phyloP scores from a whole-genome alignment of 2,329 filamentous ascomycete species.

The Calonectria ilicicola region DNA sequence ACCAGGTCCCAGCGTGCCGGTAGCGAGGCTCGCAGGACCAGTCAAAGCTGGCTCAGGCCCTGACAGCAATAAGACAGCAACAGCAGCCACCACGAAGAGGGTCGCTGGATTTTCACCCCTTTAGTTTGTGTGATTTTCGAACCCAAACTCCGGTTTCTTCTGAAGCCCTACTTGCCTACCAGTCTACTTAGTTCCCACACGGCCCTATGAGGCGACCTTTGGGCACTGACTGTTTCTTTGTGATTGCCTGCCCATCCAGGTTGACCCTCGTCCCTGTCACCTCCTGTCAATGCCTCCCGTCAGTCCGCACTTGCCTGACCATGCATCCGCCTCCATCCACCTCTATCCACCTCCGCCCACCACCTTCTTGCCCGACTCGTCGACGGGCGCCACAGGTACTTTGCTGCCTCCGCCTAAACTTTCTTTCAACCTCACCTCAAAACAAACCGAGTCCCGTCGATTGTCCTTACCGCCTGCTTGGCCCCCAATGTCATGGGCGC shows the following conservation, averaged over 20 bases:
- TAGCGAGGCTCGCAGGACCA: slow-evolving; percentile 36
- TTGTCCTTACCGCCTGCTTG: not conserved
- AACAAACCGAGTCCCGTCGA: not conserved
- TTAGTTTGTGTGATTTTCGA: not conserved
- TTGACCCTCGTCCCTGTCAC: slow-evolving; percentile 14
- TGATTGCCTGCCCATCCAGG: not conserved
- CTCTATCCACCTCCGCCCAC: slow-evolving; percentile 27
- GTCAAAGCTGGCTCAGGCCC: slow-evolving; percentile 33
- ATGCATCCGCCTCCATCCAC: slow-evolving; percentile 25
- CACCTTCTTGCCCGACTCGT: slow-evolving; percentile 33
- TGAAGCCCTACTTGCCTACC: not conserved
- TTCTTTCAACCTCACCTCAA: slow-evolving; percentile 35
- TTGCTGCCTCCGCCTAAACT: slow-evolving; percentile 34
- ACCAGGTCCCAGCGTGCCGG: slow-evolving; percentile 39
- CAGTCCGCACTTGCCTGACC: slow-evolving; percentile 15
- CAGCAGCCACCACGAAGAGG: slow-evolving; percentile 31
- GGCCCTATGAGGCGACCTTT: not conserved
- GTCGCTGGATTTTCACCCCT: slow-evolving; percentile 13
- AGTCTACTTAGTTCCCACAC: not conserved
- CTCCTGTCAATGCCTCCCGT: not conserved
- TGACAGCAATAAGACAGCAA: slow-evolving; percentile 34
- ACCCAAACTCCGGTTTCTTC: not conserved
- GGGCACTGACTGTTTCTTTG: not conserved
- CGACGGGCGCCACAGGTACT: slow-evolving; percentile 34
- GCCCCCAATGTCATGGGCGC: not conserved